Conservation (phyloP, 2,329 filamentous ascomycete genomes). For the Colletotrichum cereale region DNA sequence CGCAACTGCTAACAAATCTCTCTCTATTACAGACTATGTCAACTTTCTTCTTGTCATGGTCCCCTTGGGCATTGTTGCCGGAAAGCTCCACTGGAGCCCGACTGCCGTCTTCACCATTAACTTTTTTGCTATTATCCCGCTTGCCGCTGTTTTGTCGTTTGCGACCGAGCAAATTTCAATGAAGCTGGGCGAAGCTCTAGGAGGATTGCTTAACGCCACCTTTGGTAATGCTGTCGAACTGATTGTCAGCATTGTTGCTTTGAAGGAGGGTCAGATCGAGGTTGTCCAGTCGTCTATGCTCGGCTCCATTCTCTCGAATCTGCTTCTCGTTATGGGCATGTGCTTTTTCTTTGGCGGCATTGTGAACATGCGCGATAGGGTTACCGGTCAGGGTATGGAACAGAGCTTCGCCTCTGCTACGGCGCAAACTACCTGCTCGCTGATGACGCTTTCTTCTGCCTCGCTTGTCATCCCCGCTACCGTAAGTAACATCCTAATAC, state of each 20-base stretch:
- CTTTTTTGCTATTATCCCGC: conserved; percentile 83
- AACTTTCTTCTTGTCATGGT: conserved; percentile 82
- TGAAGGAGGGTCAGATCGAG: conserved; percentile 87
- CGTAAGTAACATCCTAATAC: conserved; percentile 52
- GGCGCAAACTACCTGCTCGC: conserved; percentile 80
- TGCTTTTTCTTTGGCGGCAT: conserved; percentile 83
- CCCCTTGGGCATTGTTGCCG: conserved; percentile 78
- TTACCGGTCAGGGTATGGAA: conserved; percentile 70
- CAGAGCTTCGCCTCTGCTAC: conserved; percentile 82
- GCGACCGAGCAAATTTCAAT: conserved; percentile 82
- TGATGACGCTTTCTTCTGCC: conserved; percentile 82
- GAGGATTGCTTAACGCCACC: conserved; percentile 80
- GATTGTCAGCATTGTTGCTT: conserved; percentile 91
- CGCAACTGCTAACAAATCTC: conserved; percentile 25
- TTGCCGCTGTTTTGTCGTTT: conserved; percentile 80
- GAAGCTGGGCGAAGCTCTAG: conserved; percentile 79
- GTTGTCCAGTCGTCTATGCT: conserved; percentile 99
- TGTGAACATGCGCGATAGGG: conserved; percentile 65
- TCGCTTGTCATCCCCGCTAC: conserved; percentile 85
- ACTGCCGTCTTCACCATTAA: conserved; percentile 81
- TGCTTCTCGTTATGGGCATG: conserved; percentile 87
- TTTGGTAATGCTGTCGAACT: conserved; percentile 86
- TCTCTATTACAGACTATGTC: conserved; percentile 61
- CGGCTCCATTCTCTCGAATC: conserved; percentile 93
- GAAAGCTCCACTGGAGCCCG: conserved; percentile 71